A percentile compares a stretch with the other conserved stretches of the same genome.
Conservation (phyloP, 345 rosid genomes). For the Cardamine occulta region DNA sequence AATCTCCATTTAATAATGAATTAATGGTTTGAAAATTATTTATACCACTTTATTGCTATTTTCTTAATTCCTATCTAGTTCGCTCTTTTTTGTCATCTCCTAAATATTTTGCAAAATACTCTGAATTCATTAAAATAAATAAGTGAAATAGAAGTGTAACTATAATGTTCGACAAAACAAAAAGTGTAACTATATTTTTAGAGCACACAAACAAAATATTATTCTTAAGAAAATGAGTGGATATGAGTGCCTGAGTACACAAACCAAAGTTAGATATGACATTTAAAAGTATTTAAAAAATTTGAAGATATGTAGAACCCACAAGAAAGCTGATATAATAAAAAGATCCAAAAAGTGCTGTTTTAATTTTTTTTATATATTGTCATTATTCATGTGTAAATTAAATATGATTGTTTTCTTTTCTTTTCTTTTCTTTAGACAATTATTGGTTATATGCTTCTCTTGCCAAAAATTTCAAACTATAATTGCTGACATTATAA, state of each 20-base stretch:
- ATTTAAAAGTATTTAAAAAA: slow-evolving; percentile 10
- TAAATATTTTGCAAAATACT: neutral
- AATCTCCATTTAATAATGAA: neutral
- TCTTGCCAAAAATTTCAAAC: slow-evolving; percentile 38
- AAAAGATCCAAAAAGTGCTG: slow-evolving; percentile 38
- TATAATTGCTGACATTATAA: slow-evolving; percentile 43
- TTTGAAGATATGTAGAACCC: slow-evolving; percentile 40
- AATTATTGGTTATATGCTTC: slow-evolving; percentile 33
- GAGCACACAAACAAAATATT: slow-evolving; percentile 1
- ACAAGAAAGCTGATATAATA: slow-evolving; percentile 36
- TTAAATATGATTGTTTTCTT: slow-evolving; percentile 26
- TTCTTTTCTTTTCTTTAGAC: neutral
- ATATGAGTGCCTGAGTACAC: slow-evolving; percentile 31
- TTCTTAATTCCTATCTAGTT: neutral
- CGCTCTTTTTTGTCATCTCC: neutral
- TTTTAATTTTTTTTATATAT: neutral
- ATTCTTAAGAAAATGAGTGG: slow-evolving; percentile 17
- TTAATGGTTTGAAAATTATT: neutral
- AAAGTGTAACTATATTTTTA: neutral
- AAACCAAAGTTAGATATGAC: slow-evolving; percentile 28
- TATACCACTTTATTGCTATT: neutral
- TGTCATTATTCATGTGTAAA: slow-evolving; percentile 33
- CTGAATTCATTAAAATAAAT: neutral
- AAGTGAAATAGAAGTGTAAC: neutral
- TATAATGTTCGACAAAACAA: too few species aligned